Base-by-base conservation (phyloP, 75 land plant genomes). In the Ceratopteris richardii region DNA sequence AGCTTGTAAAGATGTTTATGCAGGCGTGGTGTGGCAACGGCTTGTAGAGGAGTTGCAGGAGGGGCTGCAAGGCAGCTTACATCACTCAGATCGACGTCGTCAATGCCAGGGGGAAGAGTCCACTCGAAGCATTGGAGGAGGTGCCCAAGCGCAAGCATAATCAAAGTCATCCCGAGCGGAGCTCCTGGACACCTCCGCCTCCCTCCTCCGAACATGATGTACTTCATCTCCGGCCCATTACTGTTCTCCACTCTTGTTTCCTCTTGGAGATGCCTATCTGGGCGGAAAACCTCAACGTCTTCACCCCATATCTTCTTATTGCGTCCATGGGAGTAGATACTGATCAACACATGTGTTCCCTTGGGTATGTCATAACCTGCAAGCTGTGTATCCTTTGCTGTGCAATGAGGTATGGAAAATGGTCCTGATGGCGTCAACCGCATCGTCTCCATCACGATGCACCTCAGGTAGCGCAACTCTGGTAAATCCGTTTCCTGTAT, bases 401-500 rank as follows among this genome's bases (percentile, higher is more conserved):
- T 78, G 40, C 87, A 85, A 47, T 79, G 92, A 0, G 88, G 93
- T 64, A 81, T 77, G 11, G 79, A 73, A 42, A 90, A 84, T 0
- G 90, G 86, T 0, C 83, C 81, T 0, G 86, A 77, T 6, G 96
- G 93, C 31, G 87, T 93, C 74, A 77, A 48, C 29, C 96, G 68
- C 62, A 90, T 87, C 0, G 93, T 86, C 56, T 90, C 96, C 0
- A 87, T 79, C 0, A 84, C 96, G 0, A 86, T 63, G 44, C 88
- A 91, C 16, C 82, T 74, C 4, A 90, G 69, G 68, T 87, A 87
- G 29, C 67, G 68, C 1, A 90, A 79, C 24, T 75, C 71, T 16
- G 54, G 27, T 26, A 90, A 61, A 58, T 90, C 96, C 0, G 64
- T 26, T 31, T 90, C 96, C 21, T 37, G 31, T 0, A 87, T 85